Evolutionary conservation across 345 rosid genomes (phyloP).

Genomic region (Schrenkiella parvula): DNA sequence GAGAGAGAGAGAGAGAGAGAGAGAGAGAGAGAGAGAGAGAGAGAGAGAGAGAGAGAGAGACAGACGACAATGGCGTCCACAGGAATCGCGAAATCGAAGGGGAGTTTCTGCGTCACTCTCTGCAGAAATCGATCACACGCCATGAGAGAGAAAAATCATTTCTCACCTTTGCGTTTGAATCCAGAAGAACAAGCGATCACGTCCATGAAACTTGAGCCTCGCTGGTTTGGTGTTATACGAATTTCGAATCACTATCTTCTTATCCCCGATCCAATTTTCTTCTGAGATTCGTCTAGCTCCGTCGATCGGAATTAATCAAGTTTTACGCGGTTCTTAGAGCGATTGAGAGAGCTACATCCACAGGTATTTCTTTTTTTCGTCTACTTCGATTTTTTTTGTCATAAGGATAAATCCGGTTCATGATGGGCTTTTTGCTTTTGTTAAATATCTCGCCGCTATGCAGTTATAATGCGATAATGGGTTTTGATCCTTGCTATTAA

Average conservation of each 20-base stretch:
- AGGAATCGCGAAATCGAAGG: conserved; percentile 40
- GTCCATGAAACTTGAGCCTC: conserved; percentile 5
- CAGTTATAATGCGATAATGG: neutral
- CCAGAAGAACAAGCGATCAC: conserved; percentile 23
- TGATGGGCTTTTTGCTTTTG: neutral
- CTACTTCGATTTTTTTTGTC: neutral
- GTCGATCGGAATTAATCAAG: neutral
- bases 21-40: conserved; percentile 28
- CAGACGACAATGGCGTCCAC: conserved; percentile 39
- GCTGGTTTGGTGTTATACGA: conserved; percentile 1
- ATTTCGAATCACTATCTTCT: neutral
- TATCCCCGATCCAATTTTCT: neutral
- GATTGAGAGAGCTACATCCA: neutral
- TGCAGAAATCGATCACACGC: conserved; percentile 29
- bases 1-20: too few relatives aligned
- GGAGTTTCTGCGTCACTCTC: conserved; percentile 24
- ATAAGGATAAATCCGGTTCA: neutral
- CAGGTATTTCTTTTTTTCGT: neutral
- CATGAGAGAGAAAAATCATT: conserved; percentile 7
- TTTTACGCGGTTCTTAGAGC: neutral
- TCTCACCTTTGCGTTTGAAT: neutral
- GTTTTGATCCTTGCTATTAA: neutral
- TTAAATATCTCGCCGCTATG: neutral
- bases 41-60: conserved; percentile 33
- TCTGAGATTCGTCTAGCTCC: neutral